phyloP scores from a whole-genome alignment of 129 eudicot species.

The Deinandra increscens region DNA sequence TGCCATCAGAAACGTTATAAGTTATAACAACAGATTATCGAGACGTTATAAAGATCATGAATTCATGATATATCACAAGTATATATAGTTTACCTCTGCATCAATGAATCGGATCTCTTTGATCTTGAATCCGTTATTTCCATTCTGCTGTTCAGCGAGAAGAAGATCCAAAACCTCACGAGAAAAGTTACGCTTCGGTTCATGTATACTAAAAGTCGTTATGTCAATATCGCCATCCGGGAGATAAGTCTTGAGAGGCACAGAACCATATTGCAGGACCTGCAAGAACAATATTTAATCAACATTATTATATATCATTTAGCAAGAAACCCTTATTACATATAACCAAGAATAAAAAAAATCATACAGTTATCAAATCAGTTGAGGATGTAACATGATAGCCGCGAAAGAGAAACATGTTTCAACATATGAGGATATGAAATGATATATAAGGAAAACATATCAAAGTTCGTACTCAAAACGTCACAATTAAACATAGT shows the following conservation, averaged over 20 bases:
- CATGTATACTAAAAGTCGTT: conserved; percentile 46
- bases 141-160: conserved; percentile 42
- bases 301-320: not conserved
- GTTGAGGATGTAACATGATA: not conserved
- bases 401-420: conserved; percentile 7
- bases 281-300: conserved; percentile 17
- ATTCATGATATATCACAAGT: too few relatives aligned
- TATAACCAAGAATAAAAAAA: not conserved
- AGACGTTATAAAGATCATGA: not conserved
- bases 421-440: conserved; percentile 7
- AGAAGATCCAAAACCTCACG: conserved; percentile 47
- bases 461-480: not conserved
- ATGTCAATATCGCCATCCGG: conserved; percentile 92
- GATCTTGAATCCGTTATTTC: conserved; percentile 51
- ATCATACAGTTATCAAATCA: not conserved
- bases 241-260: conserved; percentile 83
- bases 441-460: conserved; percentile 11
- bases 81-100: conserved; percentile 66
- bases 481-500: not conserved
- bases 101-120: conserved; percentile 60
- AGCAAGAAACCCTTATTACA: conserved; percentile 1
- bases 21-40: not conserved
- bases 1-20: conserved; percentile 39
- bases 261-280: conserved; percentile 86
- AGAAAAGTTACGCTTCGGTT: conserved; percentile 39